phyloP scores from a whole-genome alignment of 2,329 filamentous ascomycete genomes.

The Amauroascus niger region DNA sequence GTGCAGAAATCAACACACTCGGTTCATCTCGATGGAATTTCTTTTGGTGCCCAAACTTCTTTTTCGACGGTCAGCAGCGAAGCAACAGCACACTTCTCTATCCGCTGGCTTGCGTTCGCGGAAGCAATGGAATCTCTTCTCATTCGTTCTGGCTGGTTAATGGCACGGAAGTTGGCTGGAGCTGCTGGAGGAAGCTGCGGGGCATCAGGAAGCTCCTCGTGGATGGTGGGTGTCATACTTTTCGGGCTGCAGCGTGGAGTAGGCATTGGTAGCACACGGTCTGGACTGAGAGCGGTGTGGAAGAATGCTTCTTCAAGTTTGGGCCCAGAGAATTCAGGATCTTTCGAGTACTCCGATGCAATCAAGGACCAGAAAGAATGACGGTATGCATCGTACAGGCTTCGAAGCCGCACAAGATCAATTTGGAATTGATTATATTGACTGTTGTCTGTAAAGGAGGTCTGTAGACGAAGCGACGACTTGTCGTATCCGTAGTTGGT shows the following conservation, averaged over 20 bases:
- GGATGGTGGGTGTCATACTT: conserved; percentile 13
- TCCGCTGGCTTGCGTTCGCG: conserved; percentile 4
- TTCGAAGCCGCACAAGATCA: conserved; percentile 56
- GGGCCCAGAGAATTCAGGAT: conserved; percentile 14
- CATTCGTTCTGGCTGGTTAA: conserved; percentile 1
- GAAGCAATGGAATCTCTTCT: conserved; percentile 2
- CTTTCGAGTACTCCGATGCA: conserved; percentile 54
- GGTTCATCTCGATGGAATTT: conserved; percentile 1
- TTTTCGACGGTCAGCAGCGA: conserved; percentile 19
- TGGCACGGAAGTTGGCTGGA: conserved; percentile 8
- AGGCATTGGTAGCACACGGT: conserved; percentile 17
- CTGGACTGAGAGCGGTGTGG: conserved; percentile 5
- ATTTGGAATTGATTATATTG: conserved; percentile 29
- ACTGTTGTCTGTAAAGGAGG: conserved; percentile 4
- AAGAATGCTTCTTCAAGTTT: conserved; percentile 22
- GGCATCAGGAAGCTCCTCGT: conserved; percentile 7
- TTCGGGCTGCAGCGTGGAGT: conserved; percentile 21
- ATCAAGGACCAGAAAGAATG: conserved; percentile 63
- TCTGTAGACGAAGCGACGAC: conserved; percentile 1
- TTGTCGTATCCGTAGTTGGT: conserved; percentile 10
- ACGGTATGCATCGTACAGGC: conserved; percentile 61
- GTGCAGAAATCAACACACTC: not conserved
- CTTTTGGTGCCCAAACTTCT: conserved; percentile 13
- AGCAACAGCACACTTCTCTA: conserved; percentile 22
- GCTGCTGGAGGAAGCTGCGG: conserved; percentile 1